Evolutionary conservation across 1,139 yeast species (phyloP), one percentile per base, ranked within the genome.

Genomic region (Petasospora rhodanensis): DNA sequence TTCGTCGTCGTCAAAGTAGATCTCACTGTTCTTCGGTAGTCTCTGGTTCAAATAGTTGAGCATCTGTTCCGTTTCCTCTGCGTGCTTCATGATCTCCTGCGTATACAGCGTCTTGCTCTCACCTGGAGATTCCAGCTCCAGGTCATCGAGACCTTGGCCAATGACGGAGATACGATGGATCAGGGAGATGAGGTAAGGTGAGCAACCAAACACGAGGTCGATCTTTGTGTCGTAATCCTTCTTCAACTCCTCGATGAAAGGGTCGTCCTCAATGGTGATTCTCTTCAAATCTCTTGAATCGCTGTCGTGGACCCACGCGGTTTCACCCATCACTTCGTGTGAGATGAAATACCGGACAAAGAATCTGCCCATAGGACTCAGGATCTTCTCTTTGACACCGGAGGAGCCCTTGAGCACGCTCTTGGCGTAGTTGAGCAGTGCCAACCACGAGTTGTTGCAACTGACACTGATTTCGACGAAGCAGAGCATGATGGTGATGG

Each of bases 291-390:
- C 22, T 34, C 26, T 8, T 31, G 23, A 24, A 14, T 28, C 6
- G 25, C 14, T 4, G 15, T 45, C 43, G 20, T 43, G 39, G 18
- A 47, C 48, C 64, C 64, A 60, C 1, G 62, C 64, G 1, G 68
- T 63, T 34, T 62, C 64, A 8, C 66, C 64, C 64, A 64, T 59
- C 2, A 64, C 61, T 35, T 64, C 69, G 42, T 64, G 68, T 14
- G 62, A 50, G 6, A 61, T 52, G 38, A 64, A 58, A 38, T 62
- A 63, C 20, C 64, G 36, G 7, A 59, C 51, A 34, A 62, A 61
- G 37, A 63, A 62, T 22, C 45, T 51, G 9, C 53, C 54, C 32
- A 60, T 38, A 4, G 60, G 58, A 16, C 56, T 52, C 16, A 45
- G 20, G 12, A 47, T 38, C 28, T 45, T 51, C 20, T 47, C 43